These are phyloP conservation scores for Lachancea quebecensis DNA, from an alignment of 805 yeast species.

Conservation along the genomic window DNA sequence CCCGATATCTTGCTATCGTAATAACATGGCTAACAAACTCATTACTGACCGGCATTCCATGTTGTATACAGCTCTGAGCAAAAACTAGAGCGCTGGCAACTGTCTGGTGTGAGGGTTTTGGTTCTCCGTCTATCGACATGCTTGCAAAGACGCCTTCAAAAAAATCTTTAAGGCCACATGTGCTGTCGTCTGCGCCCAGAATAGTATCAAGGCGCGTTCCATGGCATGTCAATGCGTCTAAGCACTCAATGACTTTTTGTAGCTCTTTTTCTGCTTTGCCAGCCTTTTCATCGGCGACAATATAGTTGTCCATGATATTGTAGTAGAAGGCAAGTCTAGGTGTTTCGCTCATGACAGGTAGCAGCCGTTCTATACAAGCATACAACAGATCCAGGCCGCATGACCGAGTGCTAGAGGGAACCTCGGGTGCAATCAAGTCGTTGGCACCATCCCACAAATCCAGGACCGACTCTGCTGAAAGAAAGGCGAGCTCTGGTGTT, in stretches of 20 bases:
- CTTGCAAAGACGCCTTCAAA: background rate
- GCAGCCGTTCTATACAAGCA: conserved; percentile 1
- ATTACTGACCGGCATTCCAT: background rate
- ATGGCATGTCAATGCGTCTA: conserved; percentile 24
- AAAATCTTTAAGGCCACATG: conserved; percentile 1
- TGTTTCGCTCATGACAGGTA: conserved; percentile 32
- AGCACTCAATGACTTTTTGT: conserved; percentile 41
- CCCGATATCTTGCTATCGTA: background rate
- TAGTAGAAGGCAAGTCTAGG: conserved; percentile 50
- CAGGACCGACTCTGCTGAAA: conserved; percentile 52
- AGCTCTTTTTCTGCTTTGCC: conserved; percentile 41
- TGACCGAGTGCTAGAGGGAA: conserved; percentile 33
- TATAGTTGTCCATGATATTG: conserved; percentile 44
- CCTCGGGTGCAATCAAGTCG: conserved; percentile 40
- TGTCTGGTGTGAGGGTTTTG: background rate
- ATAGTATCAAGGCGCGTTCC: background rate
- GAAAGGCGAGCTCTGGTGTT: conserved; percentile 43
- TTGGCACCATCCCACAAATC: conserved; percentile 71
- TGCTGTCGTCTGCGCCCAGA: background rate
- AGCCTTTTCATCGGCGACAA: conserved; percentile 16
- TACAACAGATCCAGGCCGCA: conserved; percentile 32
- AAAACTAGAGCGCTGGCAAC: background rate
- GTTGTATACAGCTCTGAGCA: background rate
- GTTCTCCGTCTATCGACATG: background rate
- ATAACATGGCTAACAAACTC: background rate